phyloP scores from a whole-genome alignment of 768 basidiomycete species.

The Leccinum broughii region DNA sequence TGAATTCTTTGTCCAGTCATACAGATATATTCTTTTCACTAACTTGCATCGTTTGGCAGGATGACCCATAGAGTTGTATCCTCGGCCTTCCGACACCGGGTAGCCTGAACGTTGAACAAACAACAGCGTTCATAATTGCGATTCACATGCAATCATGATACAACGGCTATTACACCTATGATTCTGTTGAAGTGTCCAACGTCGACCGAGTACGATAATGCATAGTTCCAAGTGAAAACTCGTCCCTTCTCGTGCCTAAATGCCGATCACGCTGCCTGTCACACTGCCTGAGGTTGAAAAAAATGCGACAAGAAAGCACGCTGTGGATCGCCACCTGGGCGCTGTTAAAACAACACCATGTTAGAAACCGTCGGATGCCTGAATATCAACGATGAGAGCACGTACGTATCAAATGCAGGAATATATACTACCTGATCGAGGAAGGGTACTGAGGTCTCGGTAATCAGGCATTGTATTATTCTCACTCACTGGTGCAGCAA shows the following conservation, averaged over 20 bases:
- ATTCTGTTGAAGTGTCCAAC: neutral
- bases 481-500: slow-evolving; percentile 22
- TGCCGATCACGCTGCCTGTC: slow-evolving; percentile 17
- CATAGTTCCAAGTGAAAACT: slow-evolving; percentile 9
- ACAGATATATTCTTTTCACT: slow-evolving; percentile 1
- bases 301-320: slow-evolving; percentile 17
- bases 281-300: slow-evolving; percentile 17
- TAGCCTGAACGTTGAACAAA: too few species aligned
- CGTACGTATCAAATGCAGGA: slow-evolving; percentile 24
- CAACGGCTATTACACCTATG: too few species aligned
- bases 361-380: neutral
- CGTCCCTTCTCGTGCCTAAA: neutral
- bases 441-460: neutral
- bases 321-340: slow-evolving; percentile 31
- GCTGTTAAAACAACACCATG: slow-evolving; percentile 8
- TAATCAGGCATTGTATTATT: too few species aligned
- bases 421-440: slow-evolving; percentile 13
- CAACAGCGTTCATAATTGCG: too few species aligned
- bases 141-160: too few species aligned
- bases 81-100: too few species aligned
- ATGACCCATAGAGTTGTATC: too few species aligned
- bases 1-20: neutral
- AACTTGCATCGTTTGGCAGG: too few species aligned
- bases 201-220: slow-evolving; percentile 1
- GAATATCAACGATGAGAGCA: neutral